Conservation (phyloP, 1,284 basidiomycete species). For the Trichosporon sp. region DNA sequence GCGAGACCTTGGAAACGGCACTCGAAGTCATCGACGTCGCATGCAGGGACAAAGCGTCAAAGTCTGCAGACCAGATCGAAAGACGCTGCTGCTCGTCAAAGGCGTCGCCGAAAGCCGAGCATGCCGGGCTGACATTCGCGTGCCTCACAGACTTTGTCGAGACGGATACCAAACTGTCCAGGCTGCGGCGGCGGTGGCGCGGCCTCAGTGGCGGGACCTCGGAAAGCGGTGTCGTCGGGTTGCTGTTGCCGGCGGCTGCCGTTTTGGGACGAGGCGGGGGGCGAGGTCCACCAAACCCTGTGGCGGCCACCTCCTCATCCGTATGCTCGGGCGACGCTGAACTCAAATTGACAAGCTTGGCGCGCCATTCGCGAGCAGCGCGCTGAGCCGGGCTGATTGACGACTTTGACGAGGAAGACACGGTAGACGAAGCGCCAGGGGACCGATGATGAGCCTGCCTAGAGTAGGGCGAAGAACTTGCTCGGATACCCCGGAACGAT, state of each 20-base stretch:
- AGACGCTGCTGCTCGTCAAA: background rate
- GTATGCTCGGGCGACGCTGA: background rate
- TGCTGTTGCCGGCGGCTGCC: background rate
- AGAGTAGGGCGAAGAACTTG: background rate
- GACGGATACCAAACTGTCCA: background rate
- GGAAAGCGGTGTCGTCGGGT: background rate
- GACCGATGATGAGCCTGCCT: background rate
- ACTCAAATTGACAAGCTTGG: background rate
- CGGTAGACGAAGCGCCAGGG: background rate
- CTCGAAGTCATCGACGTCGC: background rate
- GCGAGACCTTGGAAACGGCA: background rate
- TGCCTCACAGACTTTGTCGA: background rate
- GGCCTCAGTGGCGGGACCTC: background rate
- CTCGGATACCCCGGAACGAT: background rate
- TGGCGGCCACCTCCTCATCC: background rate
- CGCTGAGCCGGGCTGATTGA: background rate
- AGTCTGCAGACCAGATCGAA: background rate
- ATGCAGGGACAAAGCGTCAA: background rate
- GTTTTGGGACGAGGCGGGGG: slow-evolving; percentile 1
- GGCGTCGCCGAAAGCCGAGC: background rate
- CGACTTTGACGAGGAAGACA: background rate
- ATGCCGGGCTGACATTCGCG: background rate
- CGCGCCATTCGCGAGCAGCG: background rate
- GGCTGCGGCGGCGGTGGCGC: background rate
- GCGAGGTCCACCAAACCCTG: background rate